A percentile compares a stretch with the other conserved stretches of the same genome.
Conservation (phyloP, 805 yeast genomes). For the Sungouiella thailandica region DNA sequence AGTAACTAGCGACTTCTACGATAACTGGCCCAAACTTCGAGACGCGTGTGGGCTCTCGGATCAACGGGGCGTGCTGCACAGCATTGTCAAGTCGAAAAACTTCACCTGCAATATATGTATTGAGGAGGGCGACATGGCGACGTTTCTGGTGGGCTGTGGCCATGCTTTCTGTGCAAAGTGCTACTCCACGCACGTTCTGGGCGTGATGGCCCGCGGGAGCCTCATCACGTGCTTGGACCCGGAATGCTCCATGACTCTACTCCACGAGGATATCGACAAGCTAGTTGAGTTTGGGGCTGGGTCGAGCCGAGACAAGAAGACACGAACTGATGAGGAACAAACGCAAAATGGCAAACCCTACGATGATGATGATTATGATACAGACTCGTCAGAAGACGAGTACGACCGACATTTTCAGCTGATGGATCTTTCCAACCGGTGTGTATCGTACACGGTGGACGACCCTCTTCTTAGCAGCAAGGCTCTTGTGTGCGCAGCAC, state of each 20-base stretch:
- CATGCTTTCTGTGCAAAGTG: constrained; percentile 72
- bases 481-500: constrained; percentile 11
- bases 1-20: constrained; percentile 33
- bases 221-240: constrained; percentile 66
- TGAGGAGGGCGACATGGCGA: constrained; percentile 35
- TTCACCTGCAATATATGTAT: constrained; percentile 71
- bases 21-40: constrained; percentile 21
- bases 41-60: constrained; percentile 24
- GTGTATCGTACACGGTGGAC: not conserved
- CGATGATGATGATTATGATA: no score
- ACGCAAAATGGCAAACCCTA: no score
- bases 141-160: constrained; percentile 57
- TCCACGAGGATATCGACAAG: constrained; percentile 34
- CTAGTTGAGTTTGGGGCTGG: constrained; percentile 1
- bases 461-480: constrained; percentile 9
- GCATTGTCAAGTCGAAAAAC: not conserved
- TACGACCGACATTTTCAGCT: constrained; percentile 8
- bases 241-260: constrained; percentile 42
- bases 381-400: constrained; percentile 3
- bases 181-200: constrained; percentile 54
- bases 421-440: constrained; percentile 2
- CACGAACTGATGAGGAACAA: no score
- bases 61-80: not conserved
- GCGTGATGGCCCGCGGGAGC: constrained; percentile 37
- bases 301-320: no score